Conservation (phyloP, 1,139 yeast species). For the Kluyveromyces sp. region DNA sequence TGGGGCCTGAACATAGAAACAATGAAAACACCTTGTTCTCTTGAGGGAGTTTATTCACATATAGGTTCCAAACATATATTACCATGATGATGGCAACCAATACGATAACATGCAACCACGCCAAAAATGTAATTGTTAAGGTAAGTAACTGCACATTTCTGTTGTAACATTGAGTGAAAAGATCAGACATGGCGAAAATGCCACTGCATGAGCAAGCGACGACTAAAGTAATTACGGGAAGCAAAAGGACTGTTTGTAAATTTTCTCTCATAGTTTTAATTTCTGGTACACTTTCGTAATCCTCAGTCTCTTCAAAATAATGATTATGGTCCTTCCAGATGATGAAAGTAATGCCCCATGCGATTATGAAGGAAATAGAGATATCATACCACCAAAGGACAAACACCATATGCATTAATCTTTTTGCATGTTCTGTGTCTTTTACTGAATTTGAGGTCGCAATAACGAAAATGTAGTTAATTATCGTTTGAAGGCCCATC, state of each 20-base stretch:
- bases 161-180: constrained; percentile 38
- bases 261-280: constrained; percentile 14
- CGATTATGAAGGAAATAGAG: constrained; percentile 43
- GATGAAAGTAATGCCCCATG: constrained; percentile 47
- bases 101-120: constrained; percentile 63
- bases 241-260: constrained; percentile 29
- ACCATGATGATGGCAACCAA: constrained; percentile 51
- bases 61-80: constrained; percentile 51
- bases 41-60: constrained; percentile 54
- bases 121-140: constrained; percentile 44
- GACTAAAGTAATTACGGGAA: constrained; percentile 71
- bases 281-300: constrained; percentile 21
- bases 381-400: constrained; percentile 67
- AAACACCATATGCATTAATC: constrained; percentile 40
- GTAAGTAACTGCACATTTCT: constrained; percentile 39
- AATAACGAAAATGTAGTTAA: constrained; percentile 42
- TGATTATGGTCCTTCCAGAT: constrained; percentile 34
- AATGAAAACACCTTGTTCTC: constrained; percentile 40
- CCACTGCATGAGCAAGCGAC: constrained; percentile 68
- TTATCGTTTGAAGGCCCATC: constrained; percentile 67
- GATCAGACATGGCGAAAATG: constrained; percentile 34
- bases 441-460: constrained; percentile 25
- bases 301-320: neutral
- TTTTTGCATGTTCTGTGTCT: constrained; percentile 13
- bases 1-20: constrained; percentile 58